phyloP scores from a whole-genome alignment of 495 filamentous ascomycete genomes.

The Penicillium diatomitis region DNA sequence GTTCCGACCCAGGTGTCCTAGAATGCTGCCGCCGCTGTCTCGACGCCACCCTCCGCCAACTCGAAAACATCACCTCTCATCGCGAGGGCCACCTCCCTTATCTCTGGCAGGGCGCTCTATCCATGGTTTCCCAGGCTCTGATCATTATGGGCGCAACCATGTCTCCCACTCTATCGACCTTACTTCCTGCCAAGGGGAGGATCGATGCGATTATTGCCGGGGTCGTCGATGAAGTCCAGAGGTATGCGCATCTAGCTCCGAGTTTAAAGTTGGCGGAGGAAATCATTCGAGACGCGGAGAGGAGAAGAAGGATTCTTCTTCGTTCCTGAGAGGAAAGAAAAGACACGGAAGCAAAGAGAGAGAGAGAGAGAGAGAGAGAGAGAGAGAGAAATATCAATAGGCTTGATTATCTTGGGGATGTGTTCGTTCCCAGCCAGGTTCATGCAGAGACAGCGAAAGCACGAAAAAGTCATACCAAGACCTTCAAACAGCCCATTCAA shows the following conservation, averaged over 20 bases:
- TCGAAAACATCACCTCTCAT: conserved; percentile 70
- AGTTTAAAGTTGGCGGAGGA: conserved; percentile 64
- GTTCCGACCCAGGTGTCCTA: conserved; percentile 57
- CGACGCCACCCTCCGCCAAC: conserved; percentile 71
- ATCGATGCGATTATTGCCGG: conserved; percentile 68
- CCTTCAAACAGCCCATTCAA: too few species aligned
- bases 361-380: not conserved
- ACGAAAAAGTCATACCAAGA: too few species aligned
- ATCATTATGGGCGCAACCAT: conserved; percentile 78
- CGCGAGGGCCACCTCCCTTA: conserved; percentile 82
- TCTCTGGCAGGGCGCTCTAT: conserved; percentile 75
- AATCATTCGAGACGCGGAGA: conserved; percentile 70
- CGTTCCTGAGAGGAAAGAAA: conserved; percentile 10
- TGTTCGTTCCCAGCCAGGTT: too few species aligned
- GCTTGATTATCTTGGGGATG: too few species aligned
- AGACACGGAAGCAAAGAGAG: not conserved
- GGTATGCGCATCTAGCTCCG: conserved; percentile 64
- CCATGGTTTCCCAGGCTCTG: conserved; percentile 70
- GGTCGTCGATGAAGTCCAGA: conserved; percentile 63
- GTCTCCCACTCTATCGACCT: conserved; percentile 59
- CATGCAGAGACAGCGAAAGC: too few species aligned
- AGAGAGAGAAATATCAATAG: too few species aligned
- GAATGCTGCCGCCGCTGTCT: conserved; percentile 73
- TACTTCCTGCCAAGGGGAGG: conserved; percentile 52
- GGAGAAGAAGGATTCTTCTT: conserved; percentile 44